phyloP scores from a whole-genome alignment of 2,329 filamentous ascomycete genomes.

The Aspergillus sp. region DNA sequence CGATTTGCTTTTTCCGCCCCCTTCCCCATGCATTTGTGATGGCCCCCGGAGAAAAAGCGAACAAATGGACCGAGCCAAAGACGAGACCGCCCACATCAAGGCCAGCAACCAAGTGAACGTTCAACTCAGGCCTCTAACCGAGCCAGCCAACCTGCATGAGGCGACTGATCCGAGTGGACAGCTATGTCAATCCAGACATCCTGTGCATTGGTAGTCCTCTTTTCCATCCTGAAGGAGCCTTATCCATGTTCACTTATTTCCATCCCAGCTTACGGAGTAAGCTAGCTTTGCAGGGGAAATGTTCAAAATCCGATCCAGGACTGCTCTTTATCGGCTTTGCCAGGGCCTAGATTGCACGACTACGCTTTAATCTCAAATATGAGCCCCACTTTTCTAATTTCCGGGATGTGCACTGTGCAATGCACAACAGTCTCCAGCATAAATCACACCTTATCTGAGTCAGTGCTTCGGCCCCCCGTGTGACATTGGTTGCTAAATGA shows the following conservation, averaged over 20 bases:
- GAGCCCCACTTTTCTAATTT: too few relatives aligned
- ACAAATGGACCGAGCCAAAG: background rate
- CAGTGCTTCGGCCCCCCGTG: too few relatives aligned
- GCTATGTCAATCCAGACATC: background rate
- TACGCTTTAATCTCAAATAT: too few relatives aligned
- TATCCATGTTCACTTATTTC: conserved; percentile 9
- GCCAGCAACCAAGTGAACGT: background rate
- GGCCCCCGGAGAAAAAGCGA: background rate
- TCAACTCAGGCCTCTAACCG: background rate
- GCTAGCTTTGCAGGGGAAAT: too few relatives aligned
- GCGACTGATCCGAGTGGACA: conserved; percentile 10
- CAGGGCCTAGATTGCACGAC: too few relatives aligned
- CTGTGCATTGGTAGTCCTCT: background rate
- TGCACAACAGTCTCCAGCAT: too few relatives aligned
- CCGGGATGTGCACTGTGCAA: too few relatives aligned
- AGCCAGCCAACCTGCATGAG: conserved; percentile 1
- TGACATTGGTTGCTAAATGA: too few relatives aligned
- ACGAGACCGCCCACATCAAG: background rate
- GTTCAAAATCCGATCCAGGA: too few relatives aligned
- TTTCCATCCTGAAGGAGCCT: background rate
- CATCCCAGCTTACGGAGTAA: background rate
- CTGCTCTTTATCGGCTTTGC: too few relatives aligned
- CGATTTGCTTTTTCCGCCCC: background rate
- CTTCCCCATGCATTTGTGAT: background rate
- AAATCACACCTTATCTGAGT: too few relatives aligned